Percentiles rank a stretch among this genome's conserved stretches.
phyloP scores from a whole-genome alignment of 306 rosid species.

The Datisca glomerata region DNA sequence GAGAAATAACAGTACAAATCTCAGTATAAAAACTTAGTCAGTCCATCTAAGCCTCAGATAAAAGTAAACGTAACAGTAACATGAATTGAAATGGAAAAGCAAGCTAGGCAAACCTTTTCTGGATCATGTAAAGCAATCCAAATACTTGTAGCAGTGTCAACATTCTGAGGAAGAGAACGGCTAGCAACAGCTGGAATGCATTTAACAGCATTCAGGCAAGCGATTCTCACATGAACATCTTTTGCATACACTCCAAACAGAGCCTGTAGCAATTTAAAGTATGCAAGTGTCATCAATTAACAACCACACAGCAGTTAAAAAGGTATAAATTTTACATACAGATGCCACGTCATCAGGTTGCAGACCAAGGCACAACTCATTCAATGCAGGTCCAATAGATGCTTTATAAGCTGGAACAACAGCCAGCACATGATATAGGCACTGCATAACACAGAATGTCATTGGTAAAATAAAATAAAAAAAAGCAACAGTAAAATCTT shows the following conservation, averaged over 20 bases:
- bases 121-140: slow-evolving; percentile 96
- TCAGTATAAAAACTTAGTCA: no score
- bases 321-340: slow-evolving; percentile 29
- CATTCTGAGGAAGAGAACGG: slow-evolving; percentile 53
- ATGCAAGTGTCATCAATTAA: slow-evolving; percentile 9
- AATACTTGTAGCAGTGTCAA: slow-evolving; percentile 78
- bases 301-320: slow-evolving; percentile 15
- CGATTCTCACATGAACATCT: slow-evolving; percentile 88
- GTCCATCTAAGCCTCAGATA: background rate
- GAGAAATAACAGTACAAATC: no score
- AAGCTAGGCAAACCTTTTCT: slow-evolving; percentile 51
- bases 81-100: background rate
- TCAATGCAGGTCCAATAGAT: slow-evolving; percentile 79
- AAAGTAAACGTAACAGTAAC: background rate
- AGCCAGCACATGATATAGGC: slow-evolving; percentile 83
- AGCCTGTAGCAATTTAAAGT: slow-evolving; percentile 46
- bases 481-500: background rate
- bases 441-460: slow-evolving; percentile 31
- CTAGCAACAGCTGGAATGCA: slow-evolving; percentile 80
- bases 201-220: slow-evolving; percentile 84
- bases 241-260: slow-evolving; percentile 83
- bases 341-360: slow-evolving; percentile 72
- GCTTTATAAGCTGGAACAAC: slow-evolving; percentile 74
- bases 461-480: slow-evolving; percentile 5
- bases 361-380: slow-evolving; percentile 90